Conservation (phyloP, 441 rosid species). For the Croton setiger region DNA sequence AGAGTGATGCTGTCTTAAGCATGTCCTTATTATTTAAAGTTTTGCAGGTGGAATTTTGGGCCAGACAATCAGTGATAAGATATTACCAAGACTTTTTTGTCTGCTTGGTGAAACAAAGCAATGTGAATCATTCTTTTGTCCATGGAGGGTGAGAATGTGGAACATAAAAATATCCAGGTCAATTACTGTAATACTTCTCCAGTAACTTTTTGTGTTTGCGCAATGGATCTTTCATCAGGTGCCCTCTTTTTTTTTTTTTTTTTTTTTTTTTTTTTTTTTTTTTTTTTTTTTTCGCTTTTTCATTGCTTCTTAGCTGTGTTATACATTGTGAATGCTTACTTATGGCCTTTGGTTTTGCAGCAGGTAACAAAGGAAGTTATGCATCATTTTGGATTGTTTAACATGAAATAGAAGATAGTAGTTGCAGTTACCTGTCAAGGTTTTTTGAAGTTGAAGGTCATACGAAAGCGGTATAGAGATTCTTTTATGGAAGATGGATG, state of each 20-base stretch:
- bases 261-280: no score
- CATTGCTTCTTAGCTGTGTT: background rate
- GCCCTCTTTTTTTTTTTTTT: background rate
- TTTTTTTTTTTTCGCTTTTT: no score
- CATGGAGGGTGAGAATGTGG: background rate
- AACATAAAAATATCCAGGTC: slow-evolving; percentile 1
- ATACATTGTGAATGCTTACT: background rate
- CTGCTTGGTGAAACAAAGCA: slow-evolving; percentile 8
- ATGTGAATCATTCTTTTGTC: background rate
- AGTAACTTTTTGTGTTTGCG: background rate
- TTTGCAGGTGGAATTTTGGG: slow-evolving; percentile 4
- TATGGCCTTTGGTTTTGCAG: background rate
- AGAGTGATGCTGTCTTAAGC: background rate
- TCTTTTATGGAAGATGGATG: no score
- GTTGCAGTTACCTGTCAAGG: no score
- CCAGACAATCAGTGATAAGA: background rate
- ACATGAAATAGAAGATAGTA: background rate
- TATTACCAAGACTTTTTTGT: background rate
- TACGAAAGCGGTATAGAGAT: no score
- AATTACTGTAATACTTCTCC: background rate
- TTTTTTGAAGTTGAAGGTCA: no score
- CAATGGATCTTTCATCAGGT: background rate
- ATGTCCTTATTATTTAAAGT: background rate
- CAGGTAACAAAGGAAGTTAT: background rate
- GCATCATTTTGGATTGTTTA: background rate